phyloP scores from a whole-genome alignment of 2,329 filamentous ascomycete species.

The Dryadomyces quercus-mongolicae region DNA sequence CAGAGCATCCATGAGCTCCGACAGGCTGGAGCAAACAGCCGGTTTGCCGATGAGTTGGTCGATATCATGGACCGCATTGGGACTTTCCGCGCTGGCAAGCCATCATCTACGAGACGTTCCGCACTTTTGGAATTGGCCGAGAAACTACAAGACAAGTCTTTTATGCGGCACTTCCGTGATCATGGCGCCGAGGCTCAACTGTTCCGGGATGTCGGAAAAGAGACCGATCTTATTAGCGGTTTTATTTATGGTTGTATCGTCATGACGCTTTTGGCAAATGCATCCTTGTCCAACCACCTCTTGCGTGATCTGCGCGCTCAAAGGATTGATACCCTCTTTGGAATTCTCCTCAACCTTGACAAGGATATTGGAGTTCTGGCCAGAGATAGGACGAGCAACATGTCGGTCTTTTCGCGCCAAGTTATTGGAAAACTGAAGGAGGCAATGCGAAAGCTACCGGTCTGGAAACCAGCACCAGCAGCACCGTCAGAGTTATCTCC shows the following conservation, averaged over 20 bases:
- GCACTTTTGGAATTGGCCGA: constrained; percentile 48
- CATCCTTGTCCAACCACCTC: constrained; percentile 43
- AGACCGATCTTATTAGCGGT: constrained; percentile 48
- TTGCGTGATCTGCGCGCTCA: constrained; percentile 43
- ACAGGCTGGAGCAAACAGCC: constrained; percentile 53
- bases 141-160: constrained; percentile 49
- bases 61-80: constrained; percentile 52
- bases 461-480: constrained; percentile 44
- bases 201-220: constrained; percentile 46
- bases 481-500: constrained; percentile 36
- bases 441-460: constrained; percentile 34
- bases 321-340: constrained; percentile 41
- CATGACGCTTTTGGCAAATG: constrained; percentile 45
- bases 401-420: constrained; percentile 52
- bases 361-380: constrained; percentile 48
- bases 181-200: constrained; percentile 60
- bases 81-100: constrained; percentile 26
- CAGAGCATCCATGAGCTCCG: constrained; percentile 54
- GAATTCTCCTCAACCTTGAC: constrained; percentile 37
- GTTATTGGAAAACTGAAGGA: constrained; percentile 43
- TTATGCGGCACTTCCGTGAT: constrained; percentile 59
- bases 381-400: constrained; percentile 53
- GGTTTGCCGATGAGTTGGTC: constrained; percentile 53
- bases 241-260: constrained; percentile 55
- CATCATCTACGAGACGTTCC: constrained; percentile 41